Percentiles rank a stretch among this genome's conserved stretches.
Conservation (phyloP, 2,329 filamentous ascomycete genomes). For the Cyanodermella asteris region DNA sequence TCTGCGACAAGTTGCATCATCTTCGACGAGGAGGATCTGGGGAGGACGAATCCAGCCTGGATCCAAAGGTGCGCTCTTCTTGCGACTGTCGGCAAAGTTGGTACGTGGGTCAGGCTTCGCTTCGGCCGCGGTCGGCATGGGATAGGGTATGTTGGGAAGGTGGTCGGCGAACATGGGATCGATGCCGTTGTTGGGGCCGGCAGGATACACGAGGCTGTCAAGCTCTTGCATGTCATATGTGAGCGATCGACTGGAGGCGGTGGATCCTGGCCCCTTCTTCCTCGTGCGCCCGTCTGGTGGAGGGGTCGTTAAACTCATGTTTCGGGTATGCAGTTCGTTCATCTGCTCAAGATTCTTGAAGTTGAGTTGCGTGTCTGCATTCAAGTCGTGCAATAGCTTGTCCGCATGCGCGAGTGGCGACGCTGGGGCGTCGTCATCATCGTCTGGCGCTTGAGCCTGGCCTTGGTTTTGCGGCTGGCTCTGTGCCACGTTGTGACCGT, state of each 20-base stretch:
- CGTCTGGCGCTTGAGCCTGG: constrained; percentile 18
- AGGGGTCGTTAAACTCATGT: constrained; percentile 33
- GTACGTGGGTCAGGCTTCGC: constrained; percentile 26
- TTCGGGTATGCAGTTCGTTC: constrained; percentile 34
- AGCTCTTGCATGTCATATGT: constrained; percentile 32
- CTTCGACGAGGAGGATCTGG: constrained; percentile 76
- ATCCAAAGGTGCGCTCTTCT: constrained; percentile 38
- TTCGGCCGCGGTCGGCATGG: constrained; percentile 43
- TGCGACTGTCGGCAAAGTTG: constrained; percentile 28
- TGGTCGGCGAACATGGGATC: constrained; percentile 89
- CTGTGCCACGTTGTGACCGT: constrained; percentile 20
- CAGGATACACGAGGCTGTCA: constrained; percentile 66
- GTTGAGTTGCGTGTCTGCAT: constrained; percentile 42
- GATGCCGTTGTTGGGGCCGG: constrained; percentile 75
- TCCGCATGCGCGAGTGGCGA: constrained; percentile 47
- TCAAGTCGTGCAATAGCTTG: constrained; percentile 42
- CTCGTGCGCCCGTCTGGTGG: constrained; percentile 29
- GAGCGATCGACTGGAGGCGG: constrained; percentile 27
- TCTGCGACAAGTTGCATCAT: constrained; percentile 42
- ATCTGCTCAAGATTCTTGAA: constrained; percentile 42
- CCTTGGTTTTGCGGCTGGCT: too few relatives aligned
- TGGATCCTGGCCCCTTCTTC: constrained; percentile 21
- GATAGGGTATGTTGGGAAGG: constrained; percentile 82
- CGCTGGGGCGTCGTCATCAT: constrained; percentile 43
- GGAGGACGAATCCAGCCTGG: constrained; percentile 48